These are phyloP conservation scores for Selaginella tamariscina DNA, from an alignment of 75 land plant genomes.

Conservation along the genomic window DNA sequence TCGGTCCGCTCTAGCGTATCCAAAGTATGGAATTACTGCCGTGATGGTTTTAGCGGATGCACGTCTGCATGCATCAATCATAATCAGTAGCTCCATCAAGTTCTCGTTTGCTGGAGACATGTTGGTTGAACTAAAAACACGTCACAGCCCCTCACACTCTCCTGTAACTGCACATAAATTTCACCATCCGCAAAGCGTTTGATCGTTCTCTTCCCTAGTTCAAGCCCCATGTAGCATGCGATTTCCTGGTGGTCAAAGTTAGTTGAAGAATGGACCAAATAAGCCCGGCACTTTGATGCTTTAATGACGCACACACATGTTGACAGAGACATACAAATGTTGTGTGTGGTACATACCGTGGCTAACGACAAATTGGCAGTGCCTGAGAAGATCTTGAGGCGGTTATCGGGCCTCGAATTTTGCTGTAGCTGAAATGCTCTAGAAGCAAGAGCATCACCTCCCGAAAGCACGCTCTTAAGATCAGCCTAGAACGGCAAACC, in stretches of 20 bases:
- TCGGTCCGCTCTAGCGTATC: constrained; percentile 95
- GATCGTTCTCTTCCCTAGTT: constrained; percentile 71
- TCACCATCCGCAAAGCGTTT: constrained; percentile 97
- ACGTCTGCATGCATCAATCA: constrained; percentile 92
- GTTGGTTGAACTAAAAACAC: constrained; percentile 91
- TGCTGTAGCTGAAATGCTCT: background rate
- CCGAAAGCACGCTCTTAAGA: background rate
- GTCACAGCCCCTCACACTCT: constrained; percentile 97
- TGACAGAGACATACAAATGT: background rate
- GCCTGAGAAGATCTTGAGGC: constrained; percentile 61
- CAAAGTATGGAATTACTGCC: constrained; percentile 94
- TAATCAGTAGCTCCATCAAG: constrained; percentile 84
- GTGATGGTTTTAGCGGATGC: constrained; percentile 95
- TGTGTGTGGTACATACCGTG: constrained; percentile 30
- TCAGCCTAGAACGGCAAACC: background rate
- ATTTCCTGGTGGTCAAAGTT: constrained; percentile 50
- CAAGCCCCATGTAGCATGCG: constrained; percentile 83
- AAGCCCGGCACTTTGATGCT: background rate
- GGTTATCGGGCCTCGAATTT: constrained; percentile 15
- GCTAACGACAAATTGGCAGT: constrained; percentile 60
- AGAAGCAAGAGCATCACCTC: background rate
- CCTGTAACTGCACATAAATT: constrained; percentile 85
- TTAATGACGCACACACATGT: background rate
- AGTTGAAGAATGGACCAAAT: background rate
- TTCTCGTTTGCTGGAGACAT: constrained; percentile 92